A percentile compares a stretch with the other conserved stretches of the same genome.
Conservation (phyloP, 1,284 basidiomycete species). For the Termitomyces sp. region DNA sequence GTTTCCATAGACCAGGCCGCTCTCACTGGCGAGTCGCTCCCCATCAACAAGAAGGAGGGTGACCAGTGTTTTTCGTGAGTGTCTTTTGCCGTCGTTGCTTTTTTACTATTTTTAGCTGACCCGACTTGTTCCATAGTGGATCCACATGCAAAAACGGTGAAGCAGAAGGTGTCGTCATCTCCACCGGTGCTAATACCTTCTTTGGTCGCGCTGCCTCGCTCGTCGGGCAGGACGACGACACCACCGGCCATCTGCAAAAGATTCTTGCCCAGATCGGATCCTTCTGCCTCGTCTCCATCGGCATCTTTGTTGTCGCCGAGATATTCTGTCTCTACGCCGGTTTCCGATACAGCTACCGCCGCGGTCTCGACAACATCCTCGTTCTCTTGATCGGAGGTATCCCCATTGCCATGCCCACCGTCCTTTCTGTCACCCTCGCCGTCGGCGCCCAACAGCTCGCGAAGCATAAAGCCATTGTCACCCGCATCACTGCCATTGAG, state of each 20-base stretch:
- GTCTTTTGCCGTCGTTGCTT: slow-evolving; percentile 2
- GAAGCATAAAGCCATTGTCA: slow-evolving; percentile 98
- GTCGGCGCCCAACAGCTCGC: slow-evolving; percentile 97
- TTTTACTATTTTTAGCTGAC: slow-evolving; percentile 5
- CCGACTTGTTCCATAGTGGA: slow-evolving; percentile 47
- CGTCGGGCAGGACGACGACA: slow-evolving; percentile 94
- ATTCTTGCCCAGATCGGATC: slow-evolving; percentile 95
- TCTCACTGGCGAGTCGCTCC: slow-evolving; percentile 93
- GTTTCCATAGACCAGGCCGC: slow-evolving; percentile 97
- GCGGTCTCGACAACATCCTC: slow-evolving; percentile 93
- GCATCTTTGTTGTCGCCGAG: slow-evolving; percentile 88
- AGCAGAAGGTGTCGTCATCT: slow-evolving; percentile 95
- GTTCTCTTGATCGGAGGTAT: slow-evolving; percentile 98
- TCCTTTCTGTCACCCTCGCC: slow-evolving; percentile 93
- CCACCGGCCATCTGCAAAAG: slow-evolving; percentile 96
- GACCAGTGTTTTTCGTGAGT: slow-evolving; percentile 92
- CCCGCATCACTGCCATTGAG: slow-evolving; percentile 97
- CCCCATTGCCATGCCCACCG: slow-evolving; percentile 98
- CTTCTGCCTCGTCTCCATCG: slow-evolving; percentile 92
- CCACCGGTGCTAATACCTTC: slow-evolving; percentile 94
- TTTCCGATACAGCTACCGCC: slow-evolving; percentile 86
- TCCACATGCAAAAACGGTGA: slow-evolving; percentile 98
- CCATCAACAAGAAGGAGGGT: slow-evolving; percentile 83
- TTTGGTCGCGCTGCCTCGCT: slow-evolving; percentile 94
- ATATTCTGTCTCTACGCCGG: slow-evolving; percentile 86